Base-by-base conservation (phyloP, 306 rosid species). In the Ziziphus jujuba region DNA sequence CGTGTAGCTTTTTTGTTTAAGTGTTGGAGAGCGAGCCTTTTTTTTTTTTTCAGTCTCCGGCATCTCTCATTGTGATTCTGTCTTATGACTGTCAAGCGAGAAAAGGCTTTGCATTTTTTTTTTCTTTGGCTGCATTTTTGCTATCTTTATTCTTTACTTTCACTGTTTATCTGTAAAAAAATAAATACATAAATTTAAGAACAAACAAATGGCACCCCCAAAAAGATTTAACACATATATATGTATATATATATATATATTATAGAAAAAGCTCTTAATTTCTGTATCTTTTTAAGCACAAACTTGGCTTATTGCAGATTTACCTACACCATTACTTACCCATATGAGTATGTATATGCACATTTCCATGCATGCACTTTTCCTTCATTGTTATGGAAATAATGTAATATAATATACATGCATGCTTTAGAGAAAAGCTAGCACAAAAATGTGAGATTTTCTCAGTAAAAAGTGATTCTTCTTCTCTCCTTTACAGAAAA, bases 11-110 rank as follows among this genome's bases (percentile, higher is more conserved):
- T 58, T 77, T 74, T 67, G 23, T 68, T 67, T 19, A 2, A 15
- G 86, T 79, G 62, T 81, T 81, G 95, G 86, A 75, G 75, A 73
- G 35, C 77, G 89, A 85, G 84, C 87, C 77, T 57, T 61, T 25
- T 6, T 17, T 55, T 19, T 57, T 45, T 77, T n/a, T n/a, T n/a
- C n/a, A n/a, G n/a, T n/a, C 43, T 69, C 79, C 74, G 65, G 72
- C 76, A 82, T 74, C 72, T 23, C 44, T 67, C 74, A 67, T 65
- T 73, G 74, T 44, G 57, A 78, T 65, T 70, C 69, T 71, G 75
- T 51, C 56, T 23, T 44, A 59, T 52, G 82, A 53, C 25, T 40
- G 35, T 59, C 20, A 43, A 43, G 52, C 31, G 55, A 21, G 59
- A 66, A 13, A 17, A 52, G 52, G 52, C 54, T 25, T 40, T 40